Evolutionary conservation across 495 filamentous ascomycete species (phyloP), one percentile per base, ranked within the genome.

Genomic region (Aspergillus ostianus): DNA sequence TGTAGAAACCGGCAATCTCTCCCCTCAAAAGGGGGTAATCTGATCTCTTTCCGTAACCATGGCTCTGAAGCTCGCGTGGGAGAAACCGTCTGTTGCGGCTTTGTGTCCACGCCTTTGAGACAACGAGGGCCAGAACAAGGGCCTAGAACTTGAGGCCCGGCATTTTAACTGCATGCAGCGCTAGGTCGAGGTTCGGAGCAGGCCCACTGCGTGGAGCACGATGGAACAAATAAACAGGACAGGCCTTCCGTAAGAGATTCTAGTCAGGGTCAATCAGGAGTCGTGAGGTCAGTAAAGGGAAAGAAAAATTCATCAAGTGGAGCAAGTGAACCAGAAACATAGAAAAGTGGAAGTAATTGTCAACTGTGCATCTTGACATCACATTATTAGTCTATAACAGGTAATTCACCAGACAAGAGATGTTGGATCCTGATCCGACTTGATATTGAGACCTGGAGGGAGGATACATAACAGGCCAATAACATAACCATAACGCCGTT

Each of bases 361-460:
- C 36, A 15, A 41, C 13, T 13, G 36, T 13, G 13, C 36, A 15
- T 41, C 36, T 41, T 41, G 36, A 41, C 36, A 41, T 41, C 36
- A 41, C 36, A 41, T 20, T 57, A 57, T 57, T 51, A 57, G 32
- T 29, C 30, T 57, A 57, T 51, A 27, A 57, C 23, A 57, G 30
- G 18, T 21, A 27, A 47, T 41, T 12, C 32, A 50, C 44, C 55
- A 51, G 47, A 51, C 23, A 12, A 32, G 47, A 45, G 55, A 51
- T 53, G 30, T 15, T 26, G 41, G 20, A 26, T 19, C 45, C 52
- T 45, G 45, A 45, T 45, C 45, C 52, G 52, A 44, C 52, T 54
- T 54, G 12, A 41, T 41, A 41, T 54, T 54, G 52, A 32, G 51
- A 54, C 52, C 32, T 23, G 18, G 52, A 54, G 52, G 19, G 52